These are phyloP conservation scores for Pseudofabraea citricarpa DNA, from an alignment of 2,329 filamentous ascomycete species.

Conservation along the genomic window DNA sequence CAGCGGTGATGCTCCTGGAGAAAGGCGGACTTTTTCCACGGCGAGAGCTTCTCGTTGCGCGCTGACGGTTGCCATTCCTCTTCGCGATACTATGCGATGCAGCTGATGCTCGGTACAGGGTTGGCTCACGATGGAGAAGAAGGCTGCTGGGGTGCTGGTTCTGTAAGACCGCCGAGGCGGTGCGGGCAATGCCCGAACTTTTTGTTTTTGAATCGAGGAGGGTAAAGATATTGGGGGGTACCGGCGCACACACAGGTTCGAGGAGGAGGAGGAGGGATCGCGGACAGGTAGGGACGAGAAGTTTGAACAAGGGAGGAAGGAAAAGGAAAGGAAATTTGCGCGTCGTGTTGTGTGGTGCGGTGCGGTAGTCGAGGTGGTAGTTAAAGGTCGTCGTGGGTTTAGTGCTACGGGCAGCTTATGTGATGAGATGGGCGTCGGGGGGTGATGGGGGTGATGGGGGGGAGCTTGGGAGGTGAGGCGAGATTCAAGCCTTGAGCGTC, in stretches of 20 bases:
- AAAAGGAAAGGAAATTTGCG: too few species aligned
- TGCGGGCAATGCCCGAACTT: slow-evolving; percentile 20
- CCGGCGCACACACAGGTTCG: too few species aligned
- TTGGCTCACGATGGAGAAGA: neutral
- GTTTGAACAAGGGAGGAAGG: too few species aligned
- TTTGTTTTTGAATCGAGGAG: slow-evolving; percentile 3
- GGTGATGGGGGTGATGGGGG: too few species aligned
- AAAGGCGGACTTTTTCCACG: slow-evolving; percentile 16
- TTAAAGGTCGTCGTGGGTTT: too few species aligned
- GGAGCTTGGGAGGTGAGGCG: too few species aligned
- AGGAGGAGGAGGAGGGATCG: neutral
- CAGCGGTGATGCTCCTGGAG: slow-evolving; percentile 19
- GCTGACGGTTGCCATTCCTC: slow-evolving; percentile 26
- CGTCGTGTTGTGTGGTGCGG: too few species aligned
- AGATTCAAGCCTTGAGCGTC: too few species aligned
- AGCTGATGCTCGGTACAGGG: slow-evolving; percentile 4
- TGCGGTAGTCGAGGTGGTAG: too few species aligned
- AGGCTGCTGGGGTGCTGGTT: slow-evolving; percentile 4
- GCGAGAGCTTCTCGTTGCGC: slow-evolving; percentile 15
- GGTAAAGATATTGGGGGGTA: neutral
- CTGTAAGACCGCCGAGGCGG: slow-evolving; percentile 14
- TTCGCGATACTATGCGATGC: slow-evolving; percentile 3
- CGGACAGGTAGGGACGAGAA: neutral
- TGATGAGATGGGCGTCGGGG: too few species aligned
- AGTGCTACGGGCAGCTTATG: too few species aligned